These are phyloP conservation scores for Aspergillus clavatus DNA, from an alignment of 2,329 filamentous ascomycete species.

Conservation along the genomic window DNA sequence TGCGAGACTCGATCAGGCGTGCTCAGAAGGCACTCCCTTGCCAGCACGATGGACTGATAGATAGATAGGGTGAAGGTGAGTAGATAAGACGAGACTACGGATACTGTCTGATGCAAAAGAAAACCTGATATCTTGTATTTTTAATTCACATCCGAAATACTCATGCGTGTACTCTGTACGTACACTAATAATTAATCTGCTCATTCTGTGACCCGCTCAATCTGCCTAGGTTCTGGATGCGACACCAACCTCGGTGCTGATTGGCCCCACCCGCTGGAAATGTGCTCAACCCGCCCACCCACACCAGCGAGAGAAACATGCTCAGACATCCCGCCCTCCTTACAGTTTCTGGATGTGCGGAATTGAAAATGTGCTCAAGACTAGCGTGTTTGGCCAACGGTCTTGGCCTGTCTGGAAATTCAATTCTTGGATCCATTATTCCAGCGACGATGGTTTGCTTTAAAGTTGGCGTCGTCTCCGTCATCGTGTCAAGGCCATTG, in stretches of 20 bases:
- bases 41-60: no score
- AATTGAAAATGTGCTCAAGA: constrained; percentile 20
- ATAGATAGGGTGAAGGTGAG: no score
- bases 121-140: no score
- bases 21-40: no score
- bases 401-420: no score
- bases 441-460: background rate
- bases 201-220: constrained; percentile 3
- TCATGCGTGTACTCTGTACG: no score
- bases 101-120: no score
- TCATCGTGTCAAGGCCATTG: background rate
- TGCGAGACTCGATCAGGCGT: no score
- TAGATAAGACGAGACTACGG: no score
- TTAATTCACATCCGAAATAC: no score
- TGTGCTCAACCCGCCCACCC: constrained; percentile 12
- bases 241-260: background rate
- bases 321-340: constrained; percentile 1
- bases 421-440: no score
- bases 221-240: constrained; percentile 1
- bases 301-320: constrained; percentile 5
- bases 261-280: constrained; percentile 8
- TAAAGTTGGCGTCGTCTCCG: background rate
- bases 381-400: constrained; percentile 8
- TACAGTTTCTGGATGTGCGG: no score
- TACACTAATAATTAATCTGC: constrained; percentile 12